Percentiles rank a stretch among this genome's conserved stretches.
phyloP scores from a whole-genome alignment of 2,329 filamentous ascomycete genomes.

The Diplodia sapinea region DNA sequence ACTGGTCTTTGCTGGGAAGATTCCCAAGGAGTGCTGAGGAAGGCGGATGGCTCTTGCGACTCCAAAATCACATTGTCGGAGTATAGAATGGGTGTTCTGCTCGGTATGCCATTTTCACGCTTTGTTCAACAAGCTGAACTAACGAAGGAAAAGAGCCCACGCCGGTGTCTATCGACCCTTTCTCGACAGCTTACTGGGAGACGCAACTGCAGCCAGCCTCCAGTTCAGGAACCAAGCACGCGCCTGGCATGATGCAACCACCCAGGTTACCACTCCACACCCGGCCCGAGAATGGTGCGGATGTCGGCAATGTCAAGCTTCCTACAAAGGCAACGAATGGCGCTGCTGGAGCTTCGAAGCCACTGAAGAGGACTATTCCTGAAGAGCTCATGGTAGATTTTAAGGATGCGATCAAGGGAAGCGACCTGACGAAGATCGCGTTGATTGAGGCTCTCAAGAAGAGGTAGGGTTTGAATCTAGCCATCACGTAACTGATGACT shows the following conservation, averaged over 20 bases:
- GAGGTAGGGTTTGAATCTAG: slow-evolving; percentile 51
- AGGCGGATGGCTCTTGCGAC: slow-evolving; percentile 53
- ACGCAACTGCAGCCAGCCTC: slow-evolving; percentile 36
- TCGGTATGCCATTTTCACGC: slow-evolving; percentile 58
- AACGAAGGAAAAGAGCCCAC: slow-evolving; percentile 46
- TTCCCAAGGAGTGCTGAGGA: slow-evolving; percentile 47
- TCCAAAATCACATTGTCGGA: slow-evolving; percentile 53
- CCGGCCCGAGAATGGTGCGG: slow-evolving; percentile 42
- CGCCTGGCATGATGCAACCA: slow-evolving; percentile 46
- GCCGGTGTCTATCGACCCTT: slow-evolving; percentile 76
- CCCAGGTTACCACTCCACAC: slow-evolving; percentile 51
- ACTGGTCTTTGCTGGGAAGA: slow-evolving; percentile 87
- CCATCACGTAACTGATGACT: background rate
- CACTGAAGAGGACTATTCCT: slow-evolving; percentile 58
- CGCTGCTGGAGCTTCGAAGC: slow-evolving; percentile 44
- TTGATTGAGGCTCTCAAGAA: slow-evolving; percentile 77
- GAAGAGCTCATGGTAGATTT: slow-evolving; percentile 69
- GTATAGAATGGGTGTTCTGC: slow-evolving; percentile 76
- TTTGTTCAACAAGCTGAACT: background rate
- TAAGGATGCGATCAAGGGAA: slow-evolving; percentile 71
- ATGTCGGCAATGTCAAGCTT: slow-evolving; percentile 31
- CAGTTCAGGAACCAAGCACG: slow-evolving; percentile 30
- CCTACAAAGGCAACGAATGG: slow-evolving; percentile 34
- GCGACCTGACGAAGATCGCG: slow-evolving; percentile 74
- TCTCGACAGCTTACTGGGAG: slow-evolving; percentile 80